A percentile compares a stretch with the other conserved stretches of the same genome.
Evolutionary conservation across 805 yeast species (phyloP).

Genomic region (Candida morakotiae): DNA sequence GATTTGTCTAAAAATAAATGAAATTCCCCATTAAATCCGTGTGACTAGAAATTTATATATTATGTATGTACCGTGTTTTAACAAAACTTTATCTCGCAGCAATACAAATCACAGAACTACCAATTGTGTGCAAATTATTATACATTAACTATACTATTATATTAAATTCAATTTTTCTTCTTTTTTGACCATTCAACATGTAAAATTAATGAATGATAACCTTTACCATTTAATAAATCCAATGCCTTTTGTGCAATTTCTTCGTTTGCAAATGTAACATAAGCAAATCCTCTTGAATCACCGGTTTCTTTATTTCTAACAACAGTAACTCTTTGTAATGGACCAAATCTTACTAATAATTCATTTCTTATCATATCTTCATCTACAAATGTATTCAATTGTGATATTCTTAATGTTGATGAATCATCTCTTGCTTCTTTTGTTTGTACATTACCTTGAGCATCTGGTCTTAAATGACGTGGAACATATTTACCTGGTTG

Average conservation of each 20-base stretch:
- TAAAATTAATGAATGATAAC: slow-evolving; percentile 83
- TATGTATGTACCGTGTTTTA: too few relatives aligned
- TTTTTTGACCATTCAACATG: slow-evolving; percentile 45
- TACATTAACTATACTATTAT: not conserved
- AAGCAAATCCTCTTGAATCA: slow-evolving; percentile 92
- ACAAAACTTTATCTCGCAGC: too few relatives aligned
- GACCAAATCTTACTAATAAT: slow-evolving; percentile 65
- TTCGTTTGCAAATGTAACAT: slow-evolving; percentile 73
- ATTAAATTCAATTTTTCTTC: slow-evolving; percentile 24
- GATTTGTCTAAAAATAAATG: too few relatives aligned
- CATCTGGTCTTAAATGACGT: slow-evolving; percentile 43
- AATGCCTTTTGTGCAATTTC: slow-evolving; percentile 72
- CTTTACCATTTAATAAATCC: slow-evolving; percentile 78
- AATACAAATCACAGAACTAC: too few relatives aligned
- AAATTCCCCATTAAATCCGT: slow-evolving; percentile 3
- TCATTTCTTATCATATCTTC: slow-evolving; percentile 76
- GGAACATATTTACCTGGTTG: slow-evolving; percentile 35
- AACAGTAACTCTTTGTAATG: slow-evolving; percentile 69
- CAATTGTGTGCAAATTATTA: too few relatives aligned
- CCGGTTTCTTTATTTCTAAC: slow-evolving; percentile 92
- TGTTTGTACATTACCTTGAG: slow-evolving; percentile 34
- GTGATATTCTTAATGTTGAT: slow-evolving; percentile 84
- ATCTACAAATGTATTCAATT: slow-evolving; percentile 79
- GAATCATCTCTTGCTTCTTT: slow-evolving; percentile 68
- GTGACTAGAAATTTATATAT: too few relatives aligned